Evolutionary conservation across 176 grass and related monocot species (phyloP), one percentile per base, ranked within the genome.

Genomic region (Oryza australiensis): DNA sequence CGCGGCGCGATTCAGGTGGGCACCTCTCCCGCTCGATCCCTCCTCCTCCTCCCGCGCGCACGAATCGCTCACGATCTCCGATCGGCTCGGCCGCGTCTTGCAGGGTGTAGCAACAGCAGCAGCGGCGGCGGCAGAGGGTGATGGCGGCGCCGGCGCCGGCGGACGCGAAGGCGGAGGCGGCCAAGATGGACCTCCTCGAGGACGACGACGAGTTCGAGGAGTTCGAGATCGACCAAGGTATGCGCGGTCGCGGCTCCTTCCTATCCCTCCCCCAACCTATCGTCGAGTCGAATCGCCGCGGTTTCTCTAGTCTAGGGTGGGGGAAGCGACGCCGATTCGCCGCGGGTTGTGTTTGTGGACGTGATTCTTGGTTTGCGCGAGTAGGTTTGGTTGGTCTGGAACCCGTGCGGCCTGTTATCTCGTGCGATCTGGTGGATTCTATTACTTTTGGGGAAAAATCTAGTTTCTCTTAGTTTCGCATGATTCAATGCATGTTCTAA

Each of bases 181-280:
- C 87, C 23, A 86, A 89, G 87, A 79, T 92, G 68, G 90, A 92
- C 73, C 90, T 92, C 48, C 87, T 92, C 70, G 90, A 92, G 79
- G 90, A 92, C 68, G 90, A 92, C 75, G 90, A 89, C 60, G 90
- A 92, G 90, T 92, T 92, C 42, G 87, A 92, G 75, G 90, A 92
- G 83, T 92, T 92, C 28, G 90, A 92, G 83, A 89, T 89, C 75
- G 87, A 92, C 72, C 90, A 86, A 89, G 90, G 90, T 89, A 32
- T 26, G 15, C 12, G 27, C 30, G 3, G 3, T n/a, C 27, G 8
- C 14, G 20, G 7, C 20, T 41, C 12, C 18, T 37, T 72, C 4
- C 14, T 62, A 3, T 9, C 22, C 41, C n/a, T 22, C 2, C 13
- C 28, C 4, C 5, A 16, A 55, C 37, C 53, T 35, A 14, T 22